Base-by-base conservation (phyloP, 2,329 filamentous ascomycete genomes). In the Venturiaceae sp. region DNA sequence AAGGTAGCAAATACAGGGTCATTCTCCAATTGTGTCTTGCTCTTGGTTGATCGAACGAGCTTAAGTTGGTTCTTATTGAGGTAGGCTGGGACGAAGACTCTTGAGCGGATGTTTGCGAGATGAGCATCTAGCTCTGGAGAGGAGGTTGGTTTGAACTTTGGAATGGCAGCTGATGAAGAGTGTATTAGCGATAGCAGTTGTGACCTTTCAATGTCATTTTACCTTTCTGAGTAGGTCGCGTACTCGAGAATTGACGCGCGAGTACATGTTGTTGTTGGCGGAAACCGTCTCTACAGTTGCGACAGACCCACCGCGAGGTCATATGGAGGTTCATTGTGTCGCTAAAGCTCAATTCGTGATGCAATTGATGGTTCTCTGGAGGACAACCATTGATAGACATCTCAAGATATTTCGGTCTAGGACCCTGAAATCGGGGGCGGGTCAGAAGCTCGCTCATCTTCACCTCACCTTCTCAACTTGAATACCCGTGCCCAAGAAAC, bases 71-170 rank as follows among this genome's bases (percentile, higher is more conserved):
- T 69, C 30, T 67, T 59, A 23, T 78, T 75, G 30, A 88, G 80
- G 66, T 83, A 80, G 33, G 77, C 71, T n/a, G 84, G 84, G 44
- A 87, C 71, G 67, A 87, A 80, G 68, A 85, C 77, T 63, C 80
- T 80, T 50, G 77, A 71, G 62, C 84, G 82, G 66, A 87, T 77
- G 23, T 65, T 69, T 41, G 70, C 67, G 61, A 88, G 78, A 33
- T 78, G 66, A 13, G 68, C 60, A 67, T 85, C 78, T 60, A 88
- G 77, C 58, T 81, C 73, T 23, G 74, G 62, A 46, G 79, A 79
- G 14, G 80, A 80, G 4, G 81, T 78, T 56, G 75, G 72, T 7
- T 72, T 67, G 66, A 85, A 85, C 58, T 68, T 68, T 11, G 63
- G 58, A 28, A 69, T 66, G 30, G 69, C 61, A 53, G 59, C 62